Evolutionary conservation across 805 yeast species (phyloP).

Genomic region (Barnettozyma populi): DNA sequence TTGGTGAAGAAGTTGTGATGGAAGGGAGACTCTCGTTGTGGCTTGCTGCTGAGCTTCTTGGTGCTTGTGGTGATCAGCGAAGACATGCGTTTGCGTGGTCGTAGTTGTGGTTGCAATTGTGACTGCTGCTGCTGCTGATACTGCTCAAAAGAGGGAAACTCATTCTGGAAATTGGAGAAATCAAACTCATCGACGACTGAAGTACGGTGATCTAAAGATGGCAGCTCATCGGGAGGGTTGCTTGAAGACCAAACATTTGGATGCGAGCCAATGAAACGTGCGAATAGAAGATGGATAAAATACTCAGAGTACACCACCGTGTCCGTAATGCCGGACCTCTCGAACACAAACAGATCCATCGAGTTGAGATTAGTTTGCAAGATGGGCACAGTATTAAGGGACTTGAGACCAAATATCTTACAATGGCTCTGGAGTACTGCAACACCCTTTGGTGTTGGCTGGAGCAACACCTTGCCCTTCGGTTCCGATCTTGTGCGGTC

Average conservation of each 20-base stretch:
- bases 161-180: constrained; percentile 26
- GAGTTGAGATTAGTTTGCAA: constrained; percentile 58
- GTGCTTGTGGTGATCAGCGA: constrained; percentile 3
- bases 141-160: constrained; percentile 6
- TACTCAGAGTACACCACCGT: constrained; percentile 55
- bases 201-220: constrained; percentile 30
- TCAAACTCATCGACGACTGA: constrained; percentile 31
- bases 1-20: constrained; percentile 76
- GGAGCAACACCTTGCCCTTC: constrained; percentile 42
- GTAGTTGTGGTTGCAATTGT: not conserved
- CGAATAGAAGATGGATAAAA: constrained; percentile 61
- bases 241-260: constrained; percentile 70
- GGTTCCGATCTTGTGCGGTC: constrained; percentile 58
- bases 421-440: constrained; percentile 61
- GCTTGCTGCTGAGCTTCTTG: constrained; percentile 14
- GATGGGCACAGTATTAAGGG: constrained; percentile 36
- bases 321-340: constrained; percentile 55
- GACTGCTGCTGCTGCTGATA: not conserved
- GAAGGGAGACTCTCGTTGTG: constrained; percentile 47
- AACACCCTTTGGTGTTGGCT: constrained; percentile 91
- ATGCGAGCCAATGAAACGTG: constrained; percentile 51
- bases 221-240: constrained; percentile 45
- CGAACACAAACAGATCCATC: constrained; percentile 64
- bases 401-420: constrained; percentile 46
- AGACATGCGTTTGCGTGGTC: not conserved